Conservation (phyloP, 148 eudicot genomes). For the Suaeda aralocaspica region DNA sequence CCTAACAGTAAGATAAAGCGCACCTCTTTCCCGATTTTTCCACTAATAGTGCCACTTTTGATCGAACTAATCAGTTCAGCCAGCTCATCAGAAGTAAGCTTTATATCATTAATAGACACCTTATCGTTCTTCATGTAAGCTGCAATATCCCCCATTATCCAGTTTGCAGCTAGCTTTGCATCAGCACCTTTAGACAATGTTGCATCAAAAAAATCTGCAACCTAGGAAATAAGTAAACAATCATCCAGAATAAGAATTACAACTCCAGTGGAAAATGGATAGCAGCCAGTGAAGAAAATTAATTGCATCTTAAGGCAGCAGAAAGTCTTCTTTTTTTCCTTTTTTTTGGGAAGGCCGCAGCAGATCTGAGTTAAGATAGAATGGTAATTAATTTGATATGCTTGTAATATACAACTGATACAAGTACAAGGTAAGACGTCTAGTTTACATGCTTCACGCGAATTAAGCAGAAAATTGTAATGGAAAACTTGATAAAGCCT, state of each 20-base stretch:
- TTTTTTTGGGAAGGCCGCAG: too few species aligned
- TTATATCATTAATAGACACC: constrained; percentile 61
- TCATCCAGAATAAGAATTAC: neutral
- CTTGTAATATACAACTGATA: too few species aligned
- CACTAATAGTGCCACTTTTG: constrained; percentile 78
- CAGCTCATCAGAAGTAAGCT: constrained; percentile 74
- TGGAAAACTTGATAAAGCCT: neutral
- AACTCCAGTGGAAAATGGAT: neutral
- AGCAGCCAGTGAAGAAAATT: neutral
- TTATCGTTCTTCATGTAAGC: constrained; percentile 85
- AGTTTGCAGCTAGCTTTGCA: constrained; percentile 85
- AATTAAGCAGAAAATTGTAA: neutral
- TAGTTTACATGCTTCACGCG: too few species aligned
- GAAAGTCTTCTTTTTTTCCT: too few species aligned
- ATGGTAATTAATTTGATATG: neutral
- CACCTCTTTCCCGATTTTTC: constrained; percentile 97
- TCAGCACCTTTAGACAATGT: constrained; percentile 74
- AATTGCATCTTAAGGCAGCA: neutral
- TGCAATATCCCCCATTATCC: constrained; percentile 99
- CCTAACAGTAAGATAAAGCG: neutral
- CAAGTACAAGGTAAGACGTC: too few species aligned
- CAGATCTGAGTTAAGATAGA: too few species aligned
- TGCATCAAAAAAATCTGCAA: constrained; percentile 86
- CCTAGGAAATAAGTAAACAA: constrained; percentile 37
- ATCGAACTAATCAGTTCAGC: constrained; percentile 83